phyloP scores from a whole-genome alignment of 192 early-diverging fungal genomes.

The Linderina pennispora region DNA sequence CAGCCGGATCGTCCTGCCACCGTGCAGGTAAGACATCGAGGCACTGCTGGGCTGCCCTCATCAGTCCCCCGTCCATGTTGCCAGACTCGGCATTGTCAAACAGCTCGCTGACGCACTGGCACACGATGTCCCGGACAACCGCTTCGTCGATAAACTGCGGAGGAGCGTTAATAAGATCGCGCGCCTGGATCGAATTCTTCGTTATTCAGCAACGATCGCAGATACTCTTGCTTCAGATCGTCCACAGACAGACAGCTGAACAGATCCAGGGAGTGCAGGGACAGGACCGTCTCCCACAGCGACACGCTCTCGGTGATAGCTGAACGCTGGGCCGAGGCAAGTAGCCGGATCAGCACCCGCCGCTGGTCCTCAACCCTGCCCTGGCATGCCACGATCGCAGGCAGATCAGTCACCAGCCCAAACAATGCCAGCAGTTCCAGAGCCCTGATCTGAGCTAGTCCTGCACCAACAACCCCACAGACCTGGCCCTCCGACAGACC shows the following conservation, averaged over 20 bases:
- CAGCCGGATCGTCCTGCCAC: constrained; percentile 1
- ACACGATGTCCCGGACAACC: constrained; percentile 10
- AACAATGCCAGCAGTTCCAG: not conserved
- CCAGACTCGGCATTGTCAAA: constrained; percentile 33
- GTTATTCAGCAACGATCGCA: constrained; percentile 5
- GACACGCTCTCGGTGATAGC: not conserved
- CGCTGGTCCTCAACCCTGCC: constrained; percentile 6
- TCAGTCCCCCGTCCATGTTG: constrained; percentile 8
- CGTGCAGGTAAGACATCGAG: constrained; percentile 5
- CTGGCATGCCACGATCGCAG: constrained; percentile 6
- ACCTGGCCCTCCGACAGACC: not conserved
- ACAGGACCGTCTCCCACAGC: constrained; percentile 2
- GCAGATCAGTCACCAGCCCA: constrained; percentile 6
- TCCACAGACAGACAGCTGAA: constrained; percentile 7
- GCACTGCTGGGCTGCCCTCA: constrained; percentile 15
- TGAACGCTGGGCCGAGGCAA: not conserved
- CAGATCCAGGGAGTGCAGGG: constrained; percentile 1
- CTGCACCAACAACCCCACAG: not conserved
- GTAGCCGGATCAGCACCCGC: constrained; percentile 8
- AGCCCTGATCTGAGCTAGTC: constrained; percentile 2
- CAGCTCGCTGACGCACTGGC: constrained; percentile 31
- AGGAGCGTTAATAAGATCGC: constrained; percentile 7
- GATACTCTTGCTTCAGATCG: constrained; percentile 11
- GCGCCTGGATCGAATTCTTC: constrained; percentile 19
- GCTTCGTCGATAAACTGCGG: not conserved